phyloP scores from a whole-genome alignment of 2,329 filamentous ascomycete genomes.

The Sclerotinia spermophila region DNA sequence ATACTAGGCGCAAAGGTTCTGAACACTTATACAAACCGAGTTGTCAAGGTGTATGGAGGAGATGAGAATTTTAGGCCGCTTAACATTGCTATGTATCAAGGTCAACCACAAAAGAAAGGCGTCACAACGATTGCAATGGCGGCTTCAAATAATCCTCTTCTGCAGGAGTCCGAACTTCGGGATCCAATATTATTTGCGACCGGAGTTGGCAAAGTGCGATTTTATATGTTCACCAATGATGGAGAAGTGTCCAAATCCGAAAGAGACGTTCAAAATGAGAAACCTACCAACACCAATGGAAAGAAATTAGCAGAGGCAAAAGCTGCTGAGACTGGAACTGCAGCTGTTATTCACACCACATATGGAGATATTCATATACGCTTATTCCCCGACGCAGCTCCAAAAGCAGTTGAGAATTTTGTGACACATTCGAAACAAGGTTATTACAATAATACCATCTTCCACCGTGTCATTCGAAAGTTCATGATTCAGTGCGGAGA shows the following conservation, averaged over 20 bases:
- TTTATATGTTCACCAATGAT: conserved; percentile 98
- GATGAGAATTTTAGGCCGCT: conserved; percentile 85
- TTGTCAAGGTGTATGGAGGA: conserved; percentile 84
- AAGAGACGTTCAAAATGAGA: conserved; percentile 93
- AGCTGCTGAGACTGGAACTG: conserved; percentile 67
- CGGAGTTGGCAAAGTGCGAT: conserved; percentile 80
- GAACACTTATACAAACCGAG: conserved; percentile 90
- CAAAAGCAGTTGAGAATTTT: conserved; percentile 96
- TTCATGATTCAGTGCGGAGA: conserved; percentile 96
- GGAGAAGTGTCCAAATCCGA: conserved; percentile 76
- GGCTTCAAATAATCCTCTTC: conserved; percentile 84
- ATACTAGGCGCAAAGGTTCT: conserved; percentile 91
- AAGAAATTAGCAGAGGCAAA: conserved; percentile 56
- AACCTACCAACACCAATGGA: conserved; percentile 63
- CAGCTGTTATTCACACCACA: conserved; percentile 85
- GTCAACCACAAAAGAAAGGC: conserved; percentile 89
- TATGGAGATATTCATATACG: conserved; percentile 92
- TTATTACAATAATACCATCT: conserved; percentile 97
- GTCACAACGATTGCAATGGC: conserved; percentile 96
- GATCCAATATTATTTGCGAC: conserved; percentile 88
- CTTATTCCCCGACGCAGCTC: conserved; percentile 87
- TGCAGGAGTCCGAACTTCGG: conserved; percentile 85
- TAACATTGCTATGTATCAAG: conserved; percentile 86
- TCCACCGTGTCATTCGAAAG: conserved; percentile 94
- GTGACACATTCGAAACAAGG: conserved; percentile 83